Evolutionary conservation across 176 grass and related monocot genomes (phyloP).

Genomic region (Triticum dicoccoides): DNA sequence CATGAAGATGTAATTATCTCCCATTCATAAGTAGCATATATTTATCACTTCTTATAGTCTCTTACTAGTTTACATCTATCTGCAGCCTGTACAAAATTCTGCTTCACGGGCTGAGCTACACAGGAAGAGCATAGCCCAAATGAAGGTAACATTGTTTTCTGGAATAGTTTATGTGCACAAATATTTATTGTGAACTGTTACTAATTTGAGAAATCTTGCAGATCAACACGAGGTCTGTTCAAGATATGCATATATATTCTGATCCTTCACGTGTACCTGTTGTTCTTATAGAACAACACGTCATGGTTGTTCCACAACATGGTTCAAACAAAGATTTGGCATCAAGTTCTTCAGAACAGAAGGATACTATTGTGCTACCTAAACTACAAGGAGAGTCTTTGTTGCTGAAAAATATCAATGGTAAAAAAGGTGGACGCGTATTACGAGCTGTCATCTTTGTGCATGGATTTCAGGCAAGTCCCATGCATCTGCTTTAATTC

Average conservation of each 20-base stretch:
- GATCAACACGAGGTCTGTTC: constrained; percentile 77
- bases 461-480: constrained; percentile 94
- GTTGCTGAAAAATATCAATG: constrained; percentile 33
- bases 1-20: constrained; percentile 66
- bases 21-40: background rate
- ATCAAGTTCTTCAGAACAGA: constrained; percentile 41
- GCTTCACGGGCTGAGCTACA: constrained; percentile 76
- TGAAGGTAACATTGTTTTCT: constrained; percentile 60
- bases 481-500: background rate
- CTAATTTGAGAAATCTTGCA: constrained; percentile 46
- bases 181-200: background rate
- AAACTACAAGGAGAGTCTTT: constrained; percentile 47
- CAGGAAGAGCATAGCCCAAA: constrained; percentile 93
- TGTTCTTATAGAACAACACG: constrained; percentile 90
- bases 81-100: constrained; percentile 75
- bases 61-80: constrained; percentile 25
- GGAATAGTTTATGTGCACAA: background rate
- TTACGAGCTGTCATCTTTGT: constrained; percentile 88
- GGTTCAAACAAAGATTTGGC: constrained; percentile 50
- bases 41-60: constrained; percentile 4
- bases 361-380: constrained; percentile 63
- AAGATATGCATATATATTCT: constrained; percentile 95
- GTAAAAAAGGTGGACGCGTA: constrained; percentile 65
- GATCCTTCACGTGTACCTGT: constrained; percentile 90
- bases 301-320: constrained; percentile 91